These are phyloP conservation scores for Apiotrichum montevideense DNA, from an alignment of 1,284 basidiomycete species.

Conservation along the genomic window DNA sequence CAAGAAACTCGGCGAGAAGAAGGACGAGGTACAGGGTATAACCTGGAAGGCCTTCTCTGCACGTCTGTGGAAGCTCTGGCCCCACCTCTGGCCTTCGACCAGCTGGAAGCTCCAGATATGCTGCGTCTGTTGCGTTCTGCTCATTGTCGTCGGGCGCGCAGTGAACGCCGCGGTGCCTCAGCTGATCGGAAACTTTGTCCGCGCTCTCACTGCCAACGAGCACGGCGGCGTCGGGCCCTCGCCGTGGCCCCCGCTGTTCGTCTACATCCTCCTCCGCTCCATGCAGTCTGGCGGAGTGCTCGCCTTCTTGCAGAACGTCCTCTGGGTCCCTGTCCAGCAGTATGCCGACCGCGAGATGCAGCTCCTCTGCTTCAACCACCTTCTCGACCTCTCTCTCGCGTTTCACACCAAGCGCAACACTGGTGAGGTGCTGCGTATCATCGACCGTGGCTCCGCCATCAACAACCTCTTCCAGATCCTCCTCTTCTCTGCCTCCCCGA, in stretches of 20 bases:
- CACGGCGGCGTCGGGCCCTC: conserved; percentile 3
- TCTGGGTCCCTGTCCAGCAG: conserved; percentile 96
- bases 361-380: conserved; percentile 83
- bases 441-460: conserved; percentile 95
- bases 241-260: conserved; percentile 30
- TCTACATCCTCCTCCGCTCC: conserved; percentile 29
- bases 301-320: conserved; percentile 81
- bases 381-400: conserved; percentile 79
- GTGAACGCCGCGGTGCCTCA: conserved; percentile 31
- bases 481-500: conserved; percentile 88
- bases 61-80: conserved; percentile 32
- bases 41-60: conserved; percentile 28
- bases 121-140: conserved; percentile 24
- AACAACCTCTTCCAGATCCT: conserved; percentile 88
- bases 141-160: conserved; percentile 26
- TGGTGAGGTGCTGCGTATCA: conserved; percentile 88
- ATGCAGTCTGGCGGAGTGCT: conserved; percentile 53
- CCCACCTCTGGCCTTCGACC: conserved; percentile 42
- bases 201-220: conserved; percentile 23
- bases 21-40: conserved; percentile 24
- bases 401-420: conserved; percentile 96
- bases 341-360: conserved; percentile 89
- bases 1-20: conserved; percentile 35
- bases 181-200: conserved; percentile 30
- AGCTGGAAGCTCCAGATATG: conserved; percentile 31